phyloP scores from a whole-genome alignment of 345 rosid genomes.

The Citrus inodora region DNA sequence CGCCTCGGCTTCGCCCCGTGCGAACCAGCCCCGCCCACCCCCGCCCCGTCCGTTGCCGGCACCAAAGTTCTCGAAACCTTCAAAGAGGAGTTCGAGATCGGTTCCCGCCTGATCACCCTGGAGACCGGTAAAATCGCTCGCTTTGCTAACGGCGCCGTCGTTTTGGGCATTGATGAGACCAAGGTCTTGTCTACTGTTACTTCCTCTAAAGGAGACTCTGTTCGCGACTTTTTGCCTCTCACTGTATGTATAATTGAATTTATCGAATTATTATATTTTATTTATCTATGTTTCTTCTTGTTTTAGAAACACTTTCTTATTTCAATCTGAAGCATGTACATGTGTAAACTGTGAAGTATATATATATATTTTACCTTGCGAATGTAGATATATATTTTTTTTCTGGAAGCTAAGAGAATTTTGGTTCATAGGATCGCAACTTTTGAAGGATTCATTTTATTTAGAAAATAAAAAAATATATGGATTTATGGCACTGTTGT shows the following conservation, averaged over 20 bases:
- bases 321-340: too few relatives aligned
- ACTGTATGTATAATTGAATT: constrained; percentile 45
- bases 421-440: neutral
- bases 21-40: constrained; percentile 26
- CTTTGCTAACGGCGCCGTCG: constrained; percentile 85
- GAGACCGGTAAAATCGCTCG: constrained; percentile 91
- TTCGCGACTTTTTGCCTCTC: constrained; percentile 78
- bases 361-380: too few relatives aligned
- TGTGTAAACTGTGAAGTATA: too few relatives aligned
- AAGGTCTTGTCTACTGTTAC: constrained; percentile 81
- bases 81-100: constrained; percentile 81
- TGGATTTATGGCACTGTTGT: neutral
- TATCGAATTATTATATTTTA: neutral
- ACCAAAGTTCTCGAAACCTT: constrained; percentile 67
- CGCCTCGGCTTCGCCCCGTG: constrained; percentile 54
- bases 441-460: neutral
- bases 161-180: constrained; percentile 71
- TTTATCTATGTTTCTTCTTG: neutral
- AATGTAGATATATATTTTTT: too few relatives aligned
- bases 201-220: constrained; percentile 57
- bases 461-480: neutral
- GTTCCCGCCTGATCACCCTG: constrained; percentile 62
- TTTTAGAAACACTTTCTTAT: too few relatives aligned
- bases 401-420: neutral
- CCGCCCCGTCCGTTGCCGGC: constrained; percentile 34